A percentile compares a stretch with the other conserved stretches of the same genome.
phyloP scores from a whole-genome alignment of 495 filamentous ascomycete species.

The Bacidia gigantensis region DNA sequence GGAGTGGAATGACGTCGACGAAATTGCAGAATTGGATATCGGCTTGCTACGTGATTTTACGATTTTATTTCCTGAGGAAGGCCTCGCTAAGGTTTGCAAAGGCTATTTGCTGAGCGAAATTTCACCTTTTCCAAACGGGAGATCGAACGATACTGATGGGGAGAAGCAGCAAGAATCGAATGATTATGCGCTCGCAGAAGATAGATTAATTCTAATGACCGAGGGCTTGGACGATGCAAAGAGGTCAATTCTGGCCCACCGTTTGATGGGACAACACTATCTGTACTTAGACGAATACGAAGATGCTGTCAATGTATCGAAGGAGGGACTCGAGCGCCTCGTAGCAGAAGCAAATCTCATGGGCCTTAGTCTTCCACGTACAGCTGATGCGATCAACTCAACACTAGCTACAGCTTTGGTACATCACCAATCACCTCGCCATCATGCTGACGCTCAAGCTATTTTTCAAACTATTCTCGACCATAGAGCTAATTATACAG shows the following conservation, averaged over 20 bases:
- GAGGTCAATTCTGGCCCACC: constrained; percentile 67
- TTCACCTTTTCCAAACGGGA: constrained; percentile 50
- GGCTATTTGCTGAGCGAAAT: constrained; percentile 72
- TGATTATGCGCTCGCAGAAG: constrained; percentile 45
- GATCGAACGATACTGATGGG: constrained; percentile 1
- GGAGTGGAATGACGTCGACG: constrained; percentile 74
- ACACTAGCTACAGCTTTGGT: constrained; percentile 72
- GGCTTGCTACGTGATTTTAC: constrained; percentile 65
- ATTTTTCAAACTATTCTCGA: constrained; percentile 70
- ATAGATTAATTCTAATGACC: constrained; percentile 64
- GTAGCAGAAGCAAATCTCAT: constrained; percentile 46
- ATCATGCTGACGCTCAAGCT: constrained; percentile 72
- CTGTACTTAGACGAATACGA: constrained; percentile 77
- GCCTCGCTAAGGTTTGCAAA: constrained; percentile 64
- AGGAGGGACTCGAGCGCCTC: constrained; percentile 51
- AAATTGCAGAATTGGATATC: constrained; percentile 56
- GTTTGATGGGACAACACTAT: constrained; percentile 76
- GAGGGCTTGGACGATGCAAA: constrained; percentile 62
- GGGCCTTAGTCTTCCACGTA: constrained; percentile 52
- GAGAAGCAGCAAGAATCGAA: constrained; percentile 26
- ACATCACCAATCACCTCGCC: constrained; percentile 72
- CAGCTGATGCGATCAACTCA: constrained; percentile 56
- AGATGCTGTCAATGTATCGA: constrained; percentile 61
- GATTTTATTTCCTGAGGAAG: constrained; percentile 69
- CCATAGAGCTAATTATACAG: constrained; percentile 55